Evolutionary conservation across 169 alveolate species (phyloP), one percentile per base, ranked within the genome.

Genomic region (Plasmodium adleri): DNA sequence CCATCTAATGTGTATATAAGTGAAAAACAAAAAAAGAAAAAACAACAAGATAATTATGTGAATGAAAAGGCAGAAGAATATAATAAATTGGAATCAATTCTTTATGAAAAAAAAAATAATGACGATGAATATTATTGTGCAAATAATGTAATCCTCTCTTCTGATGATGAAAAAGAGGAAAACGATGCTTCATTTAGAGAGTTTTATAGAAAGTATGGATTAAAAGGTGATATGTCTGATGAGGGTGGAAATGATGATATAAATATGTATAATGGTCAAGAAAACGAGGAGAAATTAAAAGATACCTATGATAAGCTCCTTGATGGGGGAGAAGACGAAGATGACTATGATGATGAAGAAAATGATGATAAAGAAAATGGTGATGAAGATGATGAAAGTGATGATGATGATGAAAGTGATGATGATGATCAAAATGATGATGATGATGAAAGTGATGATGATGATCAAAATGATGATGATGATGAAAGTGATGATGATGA

Each of bases 21-120:
- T 43, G 86, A 72, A 72, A 63, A 66, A 50, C 75, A 71, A 26
- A 90, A 74, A 58, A 86, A 75, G 26, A 87, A 59, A 60, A 74
- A 85, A 32, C 47, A 32, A 20, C 74, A 71, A 13, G 67, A 64
- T 43, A 78, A 62, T 22, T 85, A 71, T 50, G 72, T 72, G 13
- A 78, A 71, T 54, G 88, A 70, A 68, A 72, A 71, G 49, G 91
- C 56, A 45, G 72, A 28, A 60, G 91, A 73, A 32, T 56, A 58
- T 28, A 60, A 39, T 15, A 67, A 67, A 8, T 32, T 92, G 56
- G 88, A 83, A 47, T 54, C 72, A 1, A 67, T 83, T 67, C 24
- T 83, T 28, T 83, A 20, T 15, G 74, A 47, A 8, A 83, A 83
- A 54, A 70, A 49, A 49, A 62, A 58, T 3, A 50, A 50, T 9